These are phyloP conservation scores for Lepidium campestre DNA, from an alignment of 441 rosid genomes.

Conservation along the genomic window DNA sequence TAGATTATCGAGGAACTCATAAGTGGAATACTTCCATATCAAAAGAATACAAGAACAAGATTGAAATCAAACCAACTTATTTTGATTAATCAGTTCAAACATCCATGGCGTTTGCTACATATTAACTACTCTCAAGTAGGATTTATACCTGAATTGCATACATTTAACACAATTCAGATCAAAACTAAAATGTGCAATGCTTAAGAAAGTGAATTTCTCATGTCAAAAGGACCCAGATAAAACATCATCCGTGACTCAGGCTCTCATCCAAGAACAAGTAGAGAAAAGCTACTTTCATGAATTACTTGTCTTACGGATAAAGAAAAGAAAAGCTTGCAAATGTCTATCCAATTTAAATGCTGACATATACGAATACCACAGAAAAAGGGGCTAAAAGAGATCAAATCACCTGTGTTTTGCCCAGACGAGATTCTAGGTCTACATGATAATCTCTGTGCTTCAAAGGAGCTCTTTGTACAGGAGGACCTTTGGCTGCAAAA, in stretches of 20 bases:
- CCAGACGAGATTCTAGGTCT: constrained; percentile 90
- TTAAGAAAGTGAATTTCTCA: background rate
- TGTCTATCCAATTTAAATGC: background rate
- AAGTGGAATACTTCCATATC: background rate
- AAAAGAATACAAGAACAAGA: background rate
- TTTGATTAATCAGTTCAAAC: background rate
- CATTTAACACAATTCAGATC: background rate
- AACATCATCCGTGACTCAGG: background rate
- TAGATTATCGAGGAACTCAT: background rate
- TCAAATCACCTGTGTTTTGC: constrained; percentile 75
- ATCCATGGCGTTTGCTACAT: background rate
- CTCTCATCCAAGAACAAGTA: background rate
- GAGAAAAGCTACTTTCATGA: background rate
- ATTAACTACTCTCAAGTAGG: constrained; percentile 5
- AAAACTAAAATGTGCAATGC: background rate
- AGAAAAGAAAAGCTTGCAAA: constrained; percentile 5
- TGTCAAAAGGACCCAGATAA: background rate
- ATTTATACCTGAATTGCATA: background rate
- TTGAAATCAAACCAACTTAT: background rate
- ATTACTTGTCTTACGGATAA: background rate
- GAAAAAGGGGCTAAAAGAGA: background rate
- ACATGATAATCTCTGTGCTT: constrained; percentile 98
- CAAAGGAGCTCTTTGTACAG: constrained; percentile 93
- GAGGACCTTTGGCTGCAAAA: constrained; percentile 76
- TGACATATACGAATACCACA: background rate